Evolutionary conservation across 2,329 filamentous ascomycete genomes (phyloP), one percentile per base, ranked within the genome.

Genomic region (Dendrostoma leiphaemia): DNA sequence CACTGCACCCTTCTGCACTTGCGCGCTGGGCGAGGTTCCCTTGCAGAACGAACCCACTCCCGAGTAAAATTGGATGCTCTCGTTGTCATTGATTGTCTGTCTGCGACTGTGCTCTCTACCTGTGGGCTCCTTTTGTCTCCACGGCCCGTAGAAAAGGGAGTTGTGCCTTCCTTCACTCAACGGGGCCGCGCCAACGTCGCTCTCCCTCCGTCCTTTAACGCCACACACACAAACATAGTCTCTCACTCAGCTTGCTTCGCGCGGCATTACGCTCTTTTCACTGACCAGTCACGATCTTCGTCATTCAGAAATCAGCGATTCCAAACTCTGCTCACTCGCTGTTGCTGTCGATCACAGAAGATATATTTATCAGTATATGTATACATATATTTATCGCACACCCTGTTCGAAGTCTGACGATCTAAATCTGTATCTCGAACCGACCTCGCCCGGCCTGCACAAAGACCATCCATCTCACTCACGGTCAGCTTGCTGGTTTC

Each of bases 191-290:
- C 37, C 47, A 43, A 31, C 37, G 12, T 34, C 31, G 38, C 47
- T 26, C 24, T 24, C 12, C 29, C 43, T 32, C 21, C 23, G 28
- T 34, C 43, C 23, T 26, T 31, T 23, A 31, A 28, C 34, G 19
- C 34, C 51, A 56, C 37, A 12, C 26, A 26, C 32, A 37, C 13
- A 17, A 21, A 46, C 35, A 53, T 19, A 43, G 19, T 29, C 29
- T 31, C 49, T 48, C 44, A 15, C 49, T 49, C 51, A 51, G 55
- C 55, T 49, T 51, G 55, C 55, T 9, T 54, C 51, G 55, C 35
- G 55, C 55, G 50, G 52, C 55, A 28, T 54, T 57, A 15, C 55
- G 55, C 29, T 57, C 55, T 32, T 45, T 57, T 44, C 19, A 24
- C 41, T 46, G 15, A 26, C 12, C 43, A 48, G 17, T 12, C 19